Evolutionary conservation across 495 filamentous ascomycete species (phyloP).

Genomic region (Penicillium lagena): DNA sequence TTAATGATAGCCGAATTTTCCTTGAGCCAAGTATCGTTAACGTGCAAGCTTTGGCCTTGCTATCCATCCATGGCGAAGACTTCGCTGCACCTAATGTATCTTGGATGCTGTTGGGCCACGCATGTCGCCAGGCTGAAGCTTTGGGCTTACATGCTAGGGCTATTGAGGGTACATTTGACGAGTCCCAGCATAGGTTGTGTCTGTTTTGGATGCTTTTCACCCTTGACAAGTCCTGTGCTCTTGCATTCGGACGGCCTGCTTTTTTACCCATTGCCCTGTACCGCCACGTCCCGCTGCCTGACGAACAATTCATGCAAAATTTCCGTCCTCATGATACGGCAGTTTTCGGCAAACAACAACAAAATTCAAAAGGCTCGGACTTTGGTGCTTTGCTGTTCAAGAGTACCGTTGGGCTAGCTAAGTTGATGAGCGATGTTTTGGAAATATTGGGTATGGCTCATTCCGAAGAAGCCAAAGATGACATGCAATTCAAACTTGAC

Average conservation of each 20-base stretch:
- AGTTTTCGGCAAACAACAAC: too few relatives aligned
- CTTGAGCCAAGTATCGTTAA: constrained; percentile 13
- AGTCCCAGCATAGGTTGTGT: constrained; percentile 9
- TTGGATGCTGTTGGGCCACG: constrained; percentile 19
- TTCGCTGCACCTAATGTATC: constrained; percentile 20
- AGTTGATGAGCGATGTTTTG: too few relatives aligned
- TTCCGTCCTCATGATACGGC: constrained; percentile 2
- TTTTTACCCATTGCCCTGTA: constrained; percentile 11
- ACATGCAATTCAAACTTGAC: background rate
- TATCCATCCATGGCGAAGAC: constrained; percentile 17
- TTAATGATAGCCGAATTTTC: constrained; percentile 14
- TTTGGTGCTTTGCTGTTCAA: too few relatives aligned
- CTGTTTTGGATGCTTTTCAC: constrained; percentile 21
- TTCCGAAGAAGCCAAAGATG: background rate
- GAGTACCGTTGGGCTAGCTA: too few relatives aligned
- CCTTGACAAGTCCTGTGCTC: constrained; percentile 15
- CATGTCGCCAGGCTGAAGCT: constrained; percentile 20
- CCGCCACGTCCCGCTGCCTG: constrained; percentile 12
- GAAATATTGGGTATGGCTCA: background rate
- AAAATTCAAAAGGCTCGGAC: too few relatives aligned
- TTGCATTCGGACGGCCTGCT: constrained; percentile 19
- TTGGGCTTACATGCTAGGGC: constrained; percentile 11
- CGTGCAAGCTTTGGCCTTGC: constrained; percentile 15
- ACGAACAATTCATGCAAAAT: background rate
- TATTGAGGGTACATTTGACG: background rate